These are phyloP conservation scores for Boletus semigastroideus DNA, from an alignment of 1,284 basidiomycete genomes.

Conservation along the genomic window DNA sequence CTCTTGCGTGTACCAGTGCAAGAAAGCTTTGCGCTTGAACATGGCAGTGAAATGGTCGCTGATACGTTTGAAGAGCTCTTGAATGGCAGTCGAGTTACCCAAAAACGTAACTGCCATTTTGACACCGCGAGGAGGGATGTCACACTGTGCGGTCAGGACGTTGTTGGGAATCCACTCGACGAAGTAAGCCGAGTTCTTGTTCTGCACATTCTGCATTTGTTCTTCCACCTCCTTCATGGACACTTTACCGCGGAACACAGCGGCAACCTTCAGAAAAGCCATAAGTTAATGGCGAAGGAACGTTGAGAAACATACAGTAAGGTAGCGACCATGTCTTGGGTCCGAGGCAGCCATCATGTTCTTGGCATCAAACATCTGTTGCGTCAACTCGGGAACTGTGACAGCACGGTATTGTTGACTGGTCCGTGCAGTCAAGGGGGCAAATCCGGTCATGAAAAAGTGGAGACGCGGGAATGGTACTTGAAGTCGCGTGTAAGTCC, in stretches of 20 bases:
- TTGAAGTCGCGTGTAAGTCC: constrained; percentile 26
- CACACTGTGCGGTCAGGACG: constrained; percentile 93
- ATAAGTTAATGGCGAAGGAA: neutral
- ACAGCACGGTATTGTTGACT: constrained; percentile 95
- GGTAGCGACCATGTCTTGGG: constrained; percentile 92
- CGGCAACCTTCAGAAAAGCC: constrained; percentile 67
- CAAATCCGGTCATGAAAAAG: constrained; percentile 99
- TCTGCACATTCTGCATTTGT: constrained; percentile 95
- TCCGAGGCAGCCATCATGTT: constrained; percentile 99
- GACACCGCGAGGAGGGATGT: constrained; percentile 89
- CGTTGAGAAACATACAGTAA: constrained; percentile 58
- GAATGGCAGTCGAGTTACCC: constrained; percentile 96
- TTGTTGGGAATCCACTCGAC: constrained; percentile 99
- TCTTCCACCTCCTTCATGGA: constrained; percentile 99
- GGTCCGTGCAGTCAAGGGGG: constrained; percentile 90
- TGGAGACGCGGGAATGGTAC: constrained; percentile 98
- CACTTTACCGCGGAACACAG: constrained; percentile 98
- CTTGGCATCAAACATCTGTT: constrained; percentile 98
- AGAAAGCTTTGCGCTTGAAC: constrained; percentile 99
- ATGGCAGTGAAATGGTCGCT: constrained; percentile 97
- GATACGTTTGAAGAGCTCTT: constrained; percentile 97
- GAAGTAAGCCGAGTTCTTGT: constrained; percentile 97
- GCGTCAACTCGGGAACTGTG: constrained; percentile 93
- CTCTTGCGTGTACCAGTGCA: constrained; percentile 99
- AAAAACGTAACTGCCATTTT: constrained; percentile 98